Evolutionary conservation across 2,329 filamentous ascomycete genomes (phyloP).

Genomic region (Microascus cirrosus): DNA sequence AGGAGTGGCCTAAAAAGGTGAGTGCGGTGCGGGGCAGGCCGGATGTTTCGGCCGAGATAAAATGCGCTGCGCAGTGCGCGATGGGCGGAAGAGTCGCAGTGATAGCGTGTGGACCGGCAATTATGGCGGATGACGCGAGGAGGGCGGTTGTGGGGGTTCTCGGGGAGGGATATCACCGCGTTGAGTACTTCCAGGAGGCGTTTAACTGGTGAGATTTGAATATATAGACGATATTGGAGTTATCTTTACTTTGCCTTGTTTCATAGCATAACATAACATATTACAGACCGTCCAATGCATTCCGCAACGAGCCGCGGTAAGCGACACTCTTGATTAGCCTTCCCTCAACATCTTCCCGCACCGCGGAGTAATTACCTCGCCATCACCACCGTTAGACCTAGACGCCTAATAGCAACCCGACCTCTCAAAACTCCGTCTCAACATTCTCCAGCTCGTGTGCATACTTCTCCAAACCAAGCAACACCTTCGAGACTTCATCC

Average conservation of each 20-base stretch:
- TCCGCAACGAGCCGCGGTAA: no score
- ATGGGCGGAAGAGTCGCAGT: conserved; percentile 21
- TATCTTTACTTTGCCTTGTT: background rate
- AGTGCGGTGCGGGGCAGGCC: conserved; percentile 17
- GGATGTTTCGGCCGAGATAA: conserved; percentile 19
- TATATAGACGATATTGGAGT: background rate
- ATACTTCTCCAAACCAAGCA: conserved; percentile 1
- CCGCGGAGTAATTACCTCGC: no score
- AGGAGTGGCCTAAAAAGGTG: conserved; percentile 9
- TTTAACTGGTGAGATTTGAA: conserved; percentile 24
- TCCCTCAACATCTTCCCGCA: no score
- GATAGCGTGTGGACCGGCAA: conserved; percentile 30
- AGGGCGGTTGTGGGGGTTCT: conserved; percentile 20
- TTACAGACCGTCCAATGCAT: background rate
- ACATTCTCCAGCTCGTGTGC: background rate
- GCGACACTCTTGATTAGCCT: no score
- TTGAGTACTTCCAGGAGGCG: conserved; percentile 31
- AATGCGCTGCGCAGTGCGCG: conserved; percentile 11
- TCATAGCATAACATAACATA: background rate
- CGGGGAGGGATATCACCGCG: conserved; percentile 10
- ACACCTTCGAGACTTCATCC: background rate
- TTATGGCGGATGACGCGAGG: conserved; percentile 31
- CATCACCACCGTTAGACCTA: no score
- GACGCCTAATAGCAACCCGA: background rate
- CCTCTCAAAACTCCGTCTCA: background rate